These are phyloP conservation scores for Pleurotus eryngii DNA, from an alignment of 768 basidiomycete genomes.

Conservation along the genomic window DNA sequence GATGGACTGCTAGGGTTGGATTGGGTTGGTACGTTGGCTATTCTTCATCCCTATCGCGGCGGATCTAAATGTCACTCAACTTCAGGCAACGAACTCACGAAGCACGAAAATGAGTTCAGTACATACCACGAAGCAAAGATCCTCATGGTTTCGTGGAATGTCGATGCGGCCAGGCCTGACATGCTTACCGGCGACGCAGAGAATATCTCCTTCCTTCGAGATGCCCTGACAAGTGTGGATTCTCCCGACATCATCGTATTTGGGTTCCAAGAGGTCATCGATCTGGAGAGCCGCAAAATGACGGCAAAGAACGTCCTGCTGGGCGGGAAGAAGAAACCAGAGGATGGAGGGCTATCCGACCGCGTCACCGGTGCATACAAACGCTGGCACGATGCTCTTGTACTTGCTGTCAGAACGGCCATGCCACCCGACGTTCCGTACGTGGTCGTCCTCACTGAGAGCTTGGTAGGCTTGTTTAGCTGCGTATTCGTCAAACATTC, in stretches of 20 bases:
- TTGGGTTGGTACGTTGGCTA: constrained; percentile 72
- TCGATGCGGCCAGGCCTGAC: constrained; percentile 84
- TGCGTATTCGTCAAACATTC: constrained; percentile 71
- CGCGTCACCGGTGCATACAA: constrained; percentile 86
- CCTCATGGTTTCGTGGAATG: constrained; percentile 89
- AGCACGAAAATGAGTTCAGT: constrained; percentile 75
- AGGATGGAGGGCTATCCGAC: constrained; percentile 61
- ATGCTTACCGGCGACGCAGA: constrained; percentile 58
- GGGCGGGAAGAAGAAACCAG: constrained; percentile 63
- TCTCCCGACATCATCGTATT: constrained; percentile 88
- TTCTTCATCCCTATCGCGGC: not conserved
- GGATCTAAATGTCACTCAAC: not conserved
- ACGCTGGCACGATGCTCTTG: constrained; percentile 82
- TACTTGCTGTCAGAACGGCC: constrained; percentile 64
- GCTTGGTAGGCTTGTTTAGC: constrained; percentile 84
- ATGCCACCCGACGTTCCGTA: constrained; percentile 79
- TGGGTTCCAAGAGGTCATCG: constrained; percentile 95
- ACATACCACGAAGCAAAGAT: constrained; percentile 73
- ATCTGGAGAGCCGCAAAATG: constrained; percentile 90
- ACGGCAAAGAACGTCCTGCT: constrained; percentile 89
- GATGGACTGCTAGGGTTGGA: constrained; percentile 83
- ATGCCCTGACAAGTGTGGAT: constrained; percentile 69
- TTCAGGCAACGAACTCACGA: constrained; percentile 71
- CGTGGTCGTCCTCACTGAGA: constrained; percentile 78
- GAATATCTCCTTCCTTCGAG: constrained; percentile 81